Percentiles rank a stretch among this genome's conserved stretches.
Conservation (phyloP, 805 yeast genomes). For the Yarrowia keelungensis region DNA sequence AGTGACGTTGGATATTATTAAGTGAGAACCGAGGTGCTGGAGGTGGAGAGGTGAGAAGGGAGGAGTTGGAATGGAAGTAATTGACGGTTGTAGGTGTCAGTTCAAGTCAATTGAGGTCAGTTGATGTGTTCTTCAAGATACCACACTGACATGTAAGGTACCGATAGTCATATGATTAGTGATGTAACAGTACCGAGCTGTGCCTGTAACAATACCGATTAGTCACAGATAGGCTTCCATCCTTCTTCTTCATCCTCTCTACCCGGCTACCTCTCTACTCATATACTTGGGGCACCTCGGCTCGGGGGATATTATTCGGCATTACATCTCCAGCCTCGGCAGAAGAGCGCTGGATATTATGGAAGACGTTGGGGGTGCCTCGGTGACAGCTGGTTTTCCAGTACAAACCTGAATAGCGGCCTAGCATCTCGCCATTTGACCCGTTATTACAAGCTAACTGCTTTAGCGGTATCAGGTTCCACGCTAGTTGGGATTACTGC, state of each 20-base stretch:
- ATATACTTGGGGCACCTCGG: neutral
- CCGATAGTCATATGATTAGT: too few species aligned
- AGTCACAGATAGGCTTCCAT: too few species aligned
- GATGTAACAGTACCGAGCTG: too few species aligned
- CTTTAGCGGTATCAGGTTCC: neutral
- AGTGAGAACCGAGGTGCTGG: too few species aligned
- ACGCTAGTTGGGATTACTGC: neutral
- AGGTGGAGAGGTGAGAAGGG: too few species aligned
- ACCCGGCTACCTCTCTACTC: neutral
- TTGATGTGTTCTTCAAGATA: too few species aligned
- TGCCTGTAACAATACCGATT: too few species aligned
- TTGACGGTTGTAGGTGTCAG: too few species aligned
- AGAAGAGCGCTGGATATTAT: neutral
- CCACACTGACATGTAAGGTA: too few species aligned
- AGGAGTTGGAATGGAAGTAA: too few species aligned
- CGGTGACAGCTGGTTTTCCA: slow-evolving; percentile 6
- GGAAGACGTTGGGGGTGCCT: neutral
- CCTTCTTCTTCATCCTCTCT: too few species aligned
- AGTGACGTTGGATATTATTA: neutral
- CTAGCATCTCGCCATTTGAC: neutral
- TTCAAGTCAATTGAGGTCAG: too few species aligned
- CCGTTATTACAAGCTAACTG: neutral
- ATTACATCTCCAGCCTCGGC: neutral
- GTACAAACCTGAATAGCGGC: neutral
- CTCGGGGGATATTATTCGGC: neutral